These are phyloP conservation scores for Neofusicoccum sp. DNA, from an alignment of 2,329 filamentous ascomycete species.

Conservation along the genomic window DNA sequence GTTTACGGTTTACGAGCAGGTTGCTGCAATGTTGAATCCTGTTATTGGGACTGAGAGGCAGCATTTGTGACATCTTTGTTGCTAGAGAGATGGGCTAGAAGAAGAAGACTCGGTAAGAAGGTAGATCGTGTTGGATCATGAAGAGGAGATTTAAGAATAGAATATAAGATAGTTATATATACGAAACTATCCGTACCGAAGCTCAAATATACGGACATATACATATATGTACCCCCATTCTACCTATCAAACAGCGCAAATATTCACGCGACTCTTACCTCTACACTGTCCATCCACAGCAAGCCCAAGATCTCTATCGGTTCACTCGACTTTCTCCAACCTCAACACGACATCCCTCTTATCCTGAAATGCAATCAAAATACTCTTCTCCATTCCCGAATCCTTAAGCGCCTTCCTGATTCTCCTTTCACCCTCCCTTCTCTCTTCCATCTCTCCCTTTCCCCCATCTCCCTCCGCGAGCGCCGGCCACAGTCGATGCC, in stretches of 20 bases:
- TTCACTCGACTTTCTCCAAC: not conserved
- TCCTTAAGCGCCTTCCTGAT: not conserved
- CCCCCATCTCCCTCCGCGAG: not conserved
- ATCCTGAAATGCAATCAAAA: not conserved
- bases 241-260: no score
- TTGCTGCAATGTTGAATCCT: not conserved
- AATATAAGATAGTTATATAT: no score
- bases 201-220: no score
- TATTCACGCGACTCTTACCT: no score
- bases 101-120: no score
- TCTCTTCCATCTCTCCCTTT: not conserved
- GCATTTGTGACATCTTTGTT: not conserved
- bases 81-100: not conserved
- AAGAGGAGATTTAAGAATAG: no score
- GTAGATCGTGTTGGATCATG: no score
- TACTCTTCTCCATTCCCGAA: not conserved
- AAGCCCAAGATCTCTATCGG: no score
- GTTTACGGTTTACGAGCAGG: conserved; percentile 7
- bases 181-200: no score
- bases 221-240: no score
- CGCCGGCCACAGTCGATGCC: not conserved
- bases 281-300: no score
- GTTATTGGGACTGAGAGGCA: not conserved
- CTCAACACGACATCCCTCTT: not conserved
- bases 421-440: not conserved